phyloP scores from a whole-genome alignment of 2,329 filamentous ascomycete genomes.

The Coniochaeta sp. region DNA sequence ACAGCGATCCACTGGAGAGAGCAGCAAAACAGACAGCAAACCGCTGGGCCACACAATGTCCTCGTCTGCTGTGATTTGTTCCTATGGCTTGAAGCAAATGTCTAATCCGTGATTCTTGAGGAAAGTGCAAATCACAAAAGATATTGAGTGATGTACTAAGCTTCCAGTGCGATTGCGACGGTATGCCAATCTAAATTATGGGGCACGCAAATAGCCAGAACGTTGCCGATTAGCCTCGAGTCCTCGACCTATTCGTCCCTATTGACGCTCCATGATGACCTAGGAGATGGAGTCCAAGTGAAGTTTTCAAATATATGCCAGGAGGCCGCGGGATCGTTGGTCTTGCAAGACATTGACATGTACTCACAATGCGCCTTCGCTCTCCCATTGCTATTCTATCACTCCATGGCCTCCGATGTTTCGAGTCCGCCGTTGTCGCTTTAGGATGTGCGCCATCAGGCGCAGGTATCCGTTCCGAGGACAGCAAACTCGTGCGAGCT shows the following conservation, averaged over 20 bases:
- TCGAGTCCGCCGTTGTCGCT: background rate
- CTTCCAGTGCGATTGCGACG: no score
- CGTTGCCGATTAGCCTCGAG: background rate
- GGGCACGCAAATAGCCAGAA: background rate
- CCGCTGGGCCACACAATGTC: no score
- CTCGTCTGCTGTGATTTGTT: no score
- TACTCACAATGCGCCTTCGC: background rate
- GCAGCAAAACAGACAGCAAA: no score
- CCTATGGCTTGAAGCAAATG: no score
- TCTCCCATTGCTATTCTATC: background rate
- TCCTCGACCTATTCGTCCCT: background rate
- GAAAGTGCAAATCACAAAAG: no score
- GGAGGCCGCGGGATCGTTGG: background rate
- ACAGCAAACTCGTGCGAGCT: no score
- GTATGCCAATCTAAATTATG: no score
- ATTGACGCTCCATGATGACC: background rate
- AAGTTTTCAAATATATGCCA: background rate
- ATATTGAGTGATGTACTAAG: no score
- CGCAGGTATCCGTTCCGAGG: no score
- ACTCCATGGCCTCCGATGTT: background rate
- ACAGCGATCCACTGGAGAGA: background rate
- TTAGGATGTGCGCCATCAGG: no score
- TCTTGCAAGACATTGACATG: background rate
- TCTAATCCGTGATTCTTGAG: no score
- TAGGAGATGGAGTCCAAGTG: background rate